phyloP scores from a whole-genome alignment of 2,329 filamentous ascomycete species.

The Cytospora chrysosperma region DNA sequence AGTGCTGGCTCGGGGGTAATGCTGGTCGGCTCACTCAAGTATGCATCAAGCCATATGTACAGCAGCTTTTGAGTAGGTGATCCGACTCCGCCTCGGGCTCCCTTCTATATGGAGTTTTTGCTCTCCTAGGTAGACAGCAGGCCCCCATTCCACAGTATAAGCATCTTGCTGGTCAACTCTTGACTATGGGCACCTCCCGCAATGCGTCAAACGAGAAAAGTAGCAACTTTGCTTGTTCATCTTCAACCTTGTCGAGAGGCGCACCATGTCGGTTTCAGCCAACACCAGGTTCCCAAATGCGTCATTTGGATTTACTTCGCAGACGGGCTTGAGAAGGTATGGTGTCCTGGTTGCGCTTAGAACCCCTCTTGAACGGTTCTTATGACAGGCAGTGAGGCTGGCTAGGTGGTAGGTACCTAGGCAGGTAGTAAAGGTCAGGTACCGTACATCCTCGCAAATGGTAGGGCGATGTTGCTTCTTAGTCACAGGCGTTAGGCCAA shows the following conservation, averaged over 20 bases:
- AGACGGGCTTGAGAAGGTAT: background rate
- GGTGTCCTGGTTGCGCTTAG: background rate
- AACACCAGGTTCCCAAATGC: background rate
- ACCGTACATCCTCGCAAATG: too few relatives aligned
- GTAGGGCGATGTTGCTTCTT: conserved; percentile 2
- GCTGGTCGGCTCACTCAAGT: background rate
- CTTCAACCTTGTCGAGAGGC: background rate
- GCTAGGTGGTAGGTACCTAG: background rate
- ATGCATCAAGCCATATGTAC: background rate
- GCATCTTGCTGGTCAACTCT: background rate
- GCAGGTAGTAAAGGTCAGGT: background rate
- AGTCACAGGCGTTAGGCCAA: conserved; percentile 4
- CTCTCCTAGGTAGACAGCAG: background rate
- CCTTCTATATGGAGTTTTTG: background rate
- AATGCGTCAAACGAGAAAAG: background rate
- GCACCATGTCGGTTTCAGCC: background rate
- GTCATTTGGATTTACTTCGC: background rate
- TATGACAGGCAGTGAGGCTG: background rate
- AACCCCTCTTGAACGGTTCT: background rate
- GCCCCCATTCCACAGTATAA: background rate
- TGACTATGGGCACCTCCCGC: background rate
- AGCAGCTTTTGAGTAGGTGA: background rate
- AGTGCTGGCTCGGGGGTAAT: background rate
- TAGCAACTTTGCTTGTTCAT: background rate
- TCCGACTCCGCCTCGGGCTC: background rate